A percentile compares a stretch with the other conserved stretches of the same genome.
Conservation (phyloP, 176 grass and related monocot genomes). For the Cenchrus fungigraminus region DNA sequence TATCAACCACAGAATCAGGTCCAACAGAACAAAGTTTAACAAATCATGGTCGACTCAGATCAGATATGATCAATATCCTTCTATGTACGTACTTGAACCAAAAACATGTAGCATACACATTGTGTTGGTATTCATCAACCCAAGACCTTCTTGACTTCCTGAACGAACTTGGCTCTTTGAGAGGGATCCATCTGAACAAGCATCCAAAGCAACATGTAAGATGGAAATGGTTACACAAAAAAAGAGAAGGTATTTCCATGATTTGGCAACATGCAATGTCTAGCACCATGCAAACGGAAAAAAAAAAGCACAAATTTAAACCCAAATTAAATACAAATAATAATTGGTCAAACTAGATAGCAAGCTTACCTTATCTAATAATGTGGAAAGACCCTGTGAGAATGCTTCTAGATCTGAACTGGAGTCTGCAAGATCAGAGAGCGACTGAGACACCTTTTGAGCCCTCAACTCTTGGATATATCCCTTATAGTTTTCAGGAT, state of each 20-base stretch:
- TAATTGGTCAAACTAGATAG: slow-evolving; percentile 13
- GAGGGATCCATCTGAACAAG: slow-evolving; percentile 85
- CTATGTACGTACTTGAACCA: slow-evolving; percentile 47
- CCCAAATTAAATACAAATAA: neutral
- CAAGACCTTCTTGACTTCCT: slow-evolving; percentile 66
- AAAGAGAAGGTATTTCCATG: neutral
- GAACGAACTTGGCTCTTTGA: slow-evolving; percentile 61
- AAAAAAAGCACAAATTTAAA: neutral
- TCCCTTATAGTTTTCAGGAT: slow-evolving; percentile 70
- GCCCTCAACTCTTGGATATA: slow-evolving; percentile 73
- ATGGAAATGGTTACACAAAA: neutral
- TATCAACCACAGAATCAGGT: neutral
- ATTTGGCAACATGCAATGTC: neutral
- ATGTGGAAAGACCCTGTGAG: slow-evolving; percentile 71
- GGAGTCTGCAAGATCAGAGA: slow-evolving; percentile 49
- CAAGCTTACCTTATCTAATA: slow-evolving; percentile 81
- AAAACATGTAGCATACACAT: slow-evolving; percentile 43
- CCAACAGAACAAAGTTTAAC: neutral
- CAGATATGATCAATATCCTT: slow-evolving; percentile 33
- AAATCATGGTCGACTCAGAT: slow-evolving; percentile 26
- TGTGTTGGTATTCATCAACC: slow-evolving; percentile 44
- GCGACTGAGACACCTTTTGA: slow-evolving; percentile 66
- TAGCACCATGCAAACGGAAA: neutral
- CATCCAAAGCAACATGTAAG: slow-evolving; percentile 28
- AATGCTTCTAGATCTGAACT: slow-evolving; percentile 72